Base-by-base conservation (phyloP, 1,139 yeast species). In the Debaryomyces robertsiae region DNA sequence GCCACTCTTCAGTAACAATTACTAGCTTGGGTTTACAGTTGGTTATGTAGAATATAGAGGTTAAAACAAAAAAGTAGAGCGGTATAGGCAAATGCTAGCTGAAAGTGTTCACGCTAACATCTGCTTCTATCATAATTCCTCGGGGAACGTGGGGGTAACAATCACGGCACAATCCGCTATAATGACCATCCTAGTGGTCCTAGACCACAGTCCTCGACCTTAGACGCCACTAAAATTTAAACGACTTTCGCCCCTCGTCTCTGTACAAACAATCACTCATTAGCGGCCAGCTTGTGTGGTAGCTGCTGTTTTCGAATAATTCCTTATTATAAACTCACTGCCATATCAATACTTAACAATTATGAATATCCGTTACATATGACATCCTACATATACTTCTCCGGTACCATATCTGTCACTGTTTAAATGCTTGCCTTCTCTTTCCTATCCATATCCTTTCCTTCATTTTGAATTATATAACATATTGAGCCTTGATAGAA, bases 1-100 rank as follows among this genome's bases (percentile, higher is more conserved):
- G 30, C 23, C 11, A 16, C 30, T 33, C 30, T 16, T 14, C 11
- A 33, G 22, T n/a, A 18, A 27, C 11, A 15, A 27, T 33, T 17
- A 33, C 29, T 33, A 33, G 30, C 39, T 36, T 34, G 29, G 22
- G 27, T 36, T 36, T 36, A 36, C 39, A 24, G 27, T n/a, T 30
- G 15, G 30, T 16, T 30, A 36, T 19, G 29, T 29, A 29, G 24
- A 15, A 36, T 22, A 23, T 22, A 36, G 33, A 23, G 39, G 23
- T 28, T 22, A 35, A 35, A 13, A 22, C n/a, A 19, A 19, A 30
- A 18, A 28, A 30, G 16, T 11, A 30, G 14, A 25, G 30, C 25
- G n/a, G 9, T 25, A 33, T 25, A 25, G 25, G 25, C 36, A 33
- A 33, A 27, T 33, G 30, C 25, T 33, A 33, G 25, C 22, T 22